phyloP scores from a whole-genome alignment of 257 asterid genomes.

The Dorcoceras hygrometricum region DNA sequence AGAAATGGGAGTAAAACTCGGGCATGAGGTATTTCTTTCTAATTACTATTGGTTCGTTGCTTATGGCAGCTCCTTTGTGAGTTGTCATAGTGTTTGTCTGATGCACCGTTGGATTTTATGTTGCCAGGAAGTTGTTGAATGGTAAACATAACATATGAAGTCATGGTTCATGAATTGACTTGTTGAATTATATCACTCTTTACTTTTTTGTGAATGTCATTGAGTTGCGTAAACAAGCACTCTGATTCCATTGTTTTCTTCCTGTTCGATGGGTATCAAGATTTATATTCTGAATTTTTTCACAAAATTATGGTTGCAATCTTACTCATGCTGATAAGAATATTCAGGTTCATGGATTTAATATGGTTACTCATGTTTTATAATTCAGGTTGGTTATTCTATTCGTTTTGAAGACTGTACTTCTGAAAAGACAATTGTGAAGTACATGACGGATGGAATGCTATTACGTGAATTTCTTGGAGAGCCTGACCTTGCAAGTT shows the following conservation, averaged over 20 bases:
- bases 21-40: conserved; percentile 74
- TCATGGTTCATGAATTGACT: conserved; percentile 6
- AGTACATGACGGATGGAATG: conserved; percentile 97
- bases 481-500: conserved; percentile 88
- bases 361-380: conserved; percentile 18
- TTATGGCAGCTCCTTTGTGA: background rate
- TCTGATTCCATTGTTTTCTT: background rate
- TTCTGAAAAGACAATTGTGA: conserved; percentile 75
- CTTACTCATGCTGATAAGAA: background rate
- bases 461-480: conserved; percentile 84
- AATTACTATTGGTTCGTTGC: conserved; percentile 19
- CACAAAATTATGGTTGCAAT: background rate
- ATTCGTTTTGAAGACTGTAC: conserved; percentile 96
- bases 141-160: background rate
- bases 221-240: background rate
- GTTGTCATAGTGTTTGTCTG: conserved; percentile 3
- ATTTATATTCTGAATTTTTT: too few relatives aligned
- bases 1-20: conserved; percentile 98
- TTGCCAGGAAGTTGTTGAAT: conserved; percentile 6
- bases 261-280: background rate
- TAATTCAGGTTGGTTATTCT: conserved; percentile 78
- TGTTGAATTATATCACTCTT: background rate
- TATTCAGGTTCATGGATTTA: conserved; percentile 19
- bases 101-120: background rate
- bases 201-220: background rate